A percentile compares a stretch with the other conserved stretches of the same genome.
Evolutionary conservation across 495 filamentous ascomycete genomes (phyloP).

Genomic region (Trichoderma gamsii): DNA sequence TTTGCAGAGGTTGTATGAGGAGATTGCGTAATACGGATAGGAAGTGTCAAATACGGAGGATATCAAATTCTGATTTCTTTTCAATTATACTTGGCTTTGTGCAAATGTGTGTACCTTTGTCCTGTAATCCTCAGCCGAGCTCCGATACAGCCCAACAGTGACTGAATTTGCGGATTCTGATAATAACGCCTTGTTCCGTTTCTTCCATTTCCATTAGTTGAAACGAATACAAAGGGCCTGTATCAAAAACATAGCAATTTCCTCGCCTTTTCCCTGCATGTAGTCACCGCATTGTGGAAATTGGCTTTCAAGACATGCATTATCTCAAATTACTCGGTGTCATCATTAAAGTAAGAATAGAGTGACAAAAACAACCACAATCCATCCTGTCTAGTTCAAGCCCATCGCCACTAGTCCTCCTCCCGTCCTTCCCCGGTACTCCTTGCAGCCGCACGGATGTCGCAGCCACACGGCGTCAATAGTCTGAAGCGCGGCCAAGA

Average conservation of each 20-base stretch:
- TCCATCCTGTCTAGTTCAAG: background rate
- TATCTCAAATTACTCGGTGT: background rate
- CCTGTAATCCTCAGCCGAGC: too few relatives aligned
- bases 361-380: background rate
- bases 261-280: background rate
- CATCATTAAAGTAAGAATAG: background rate
- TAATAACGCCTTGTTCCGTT: background rate
- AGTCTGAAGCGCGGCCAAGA: background rate
- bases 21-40: background rate
- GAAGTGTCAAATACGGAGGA: background rate
- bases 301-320: conserved; percentile 11
- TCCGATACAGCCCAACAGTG: too few relatives aligned
- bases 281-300: conserved; percentile 8
- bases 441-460: background rate
- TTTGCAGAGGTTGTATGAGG: background rate
- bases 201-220: too few relatives aligned
- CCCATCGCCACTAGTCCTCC: background rate
- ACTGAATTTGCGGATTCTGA: background rate
- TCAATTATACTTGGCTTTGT: too few relatives aligned
- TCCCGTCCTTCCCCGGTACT: background rate
- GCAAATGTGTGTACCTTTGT: too few relatives aligned
- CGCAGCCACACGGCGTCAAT: background rate
- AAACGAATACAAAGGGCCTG: too few relatives aligned
- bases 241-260: too few relatives aligned
- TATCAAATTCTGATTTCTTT: too few relatives aligned